phyloP scores from a whole-genome alignment of 2,329 filamentous ascomycete genomes.

The Penicillium hordei region DNA sequence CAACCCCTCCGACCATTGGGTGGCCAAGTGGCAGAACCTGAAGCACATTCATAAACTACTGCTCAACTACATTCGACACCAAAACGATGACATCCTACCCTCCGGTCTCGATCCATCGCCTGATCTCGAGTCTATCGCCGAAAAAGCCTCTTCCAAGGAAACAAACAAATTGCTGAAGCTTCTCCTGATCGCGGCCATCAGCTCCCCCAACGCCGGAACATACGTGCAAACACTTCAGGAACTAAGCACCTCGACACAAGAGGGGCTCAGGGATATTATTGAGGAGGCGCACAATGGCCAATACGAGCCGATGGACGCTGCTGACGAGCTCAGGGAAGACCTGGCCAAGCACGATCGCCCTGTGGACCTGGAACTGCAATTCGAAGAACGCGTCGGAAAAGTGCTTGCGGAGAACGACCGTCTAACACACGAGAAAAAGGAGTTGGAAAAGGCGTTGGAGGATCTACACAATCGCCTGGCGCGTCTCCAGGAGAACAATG shows the following conservation, averaged over 20 bases:
- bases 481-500: slow-evolving; percentile 53
- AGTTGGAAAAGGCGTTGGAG: slow-evolving; percentile 47
- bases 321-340: slow-evolving; percentile 40
- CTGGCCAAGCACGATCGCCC: slow-evolving; percentile 35
- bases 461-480: slow-evolving; percentile 62
- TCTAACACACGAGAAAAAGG: slow-evolving; percentile 52
- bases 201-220: slow-evolving; percentile 56
- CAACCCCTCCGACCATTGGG: slow-evolving; percentile 47
- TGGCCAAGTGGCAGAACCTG: slow-evolving; percentile 50
- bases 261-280: slow-evolving; percentile 49
- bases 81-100: slow-evolving; percentile 46
- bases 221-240: slow-evolving; percentile 54
- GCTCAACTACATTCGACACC: slow-evolving; percentile 46
- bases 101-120: slow-evolving; percentile 44
- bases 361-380: slow-evolving; percentile 48
- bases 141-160: slow-evolving; percentile 45
- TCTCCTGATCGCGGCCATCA: slow-evolving; percentile 62
- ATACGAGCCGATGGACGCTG: slow-evolving; percentile 37
- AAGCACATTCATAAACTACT: slow-evolving; percentile 50
- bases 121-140: slow-evolving; percentile 49
- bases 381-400: slow-evolving; percentile 51
- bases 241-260: slow-evolving; percentile 45
- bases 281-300: slow-evolving; percentile 47
- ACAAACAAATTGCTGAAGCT: slow-evolving; percentile 60
- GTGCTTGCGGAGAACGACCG: slow-evolving; percentile 59